Base-by-base conservation (phyloP, 140 eudicot genomes). In the Senecio squalidus region DNA sequence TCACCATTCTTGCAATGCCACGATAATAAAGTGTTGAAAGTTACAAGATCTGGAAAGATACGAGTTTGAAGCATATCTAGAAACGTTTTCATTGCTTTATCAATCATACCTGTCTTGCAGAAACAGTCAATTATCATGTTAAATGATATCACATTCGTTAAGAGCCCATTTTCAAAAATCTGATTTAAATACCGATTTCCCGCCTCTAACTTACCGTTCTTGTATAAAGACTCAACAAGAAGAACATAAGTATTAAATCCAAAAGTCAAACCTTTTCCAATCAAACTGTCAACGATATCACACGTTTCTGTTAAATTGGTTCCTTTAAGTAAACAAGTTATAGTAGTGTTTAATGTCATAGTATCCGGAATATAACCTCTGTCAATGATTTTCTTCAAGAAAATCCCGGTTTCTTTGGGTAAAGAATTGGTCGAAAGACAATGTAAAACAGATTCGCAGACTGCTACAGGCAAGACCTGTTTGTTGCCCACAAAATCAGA, bases 41-140 rank as follows among this genome's bases (percentile, higher is more conserved):
- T 83, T 39, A 85, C 92, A 52, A 91, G 73, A 61, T 86, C 84
- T 1, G 96, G 96, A 13, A 60, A 16, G 55, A 91, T 64, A 17
- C 60, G 72, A 50, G 61, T 73, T 29, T 59, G 77, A 64, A 69
- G 34, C 98, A 91, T 91, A 34, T 71, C 75, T 43, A 51, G 67
- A 60, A 91, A 87, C 27, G 72, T 67, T 57, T 73, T 76, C 66
- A 66, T 53, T 15, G 96, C 96, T 62, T 46, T 72, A 14, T 75
- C 75, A 50, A 82, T 81, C 92, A 81, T 79, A 29, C 80, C 77
- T 9, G 70, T 64, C 68, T 91, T 91, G 83, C 83, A 69, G 68
- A 84, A 77, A 70, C 89, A 79, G 60, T 84, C 96, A 55, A 91
- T 74, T n/a, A 91, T 71, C 91, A 77, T 78, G 72, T 91, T 91